These are phyloP conservation scores for Cercophora sp. DNA, from an alignment of 495 filamentous ascomycete genomes.

Conservation along the genomic window DNA sequence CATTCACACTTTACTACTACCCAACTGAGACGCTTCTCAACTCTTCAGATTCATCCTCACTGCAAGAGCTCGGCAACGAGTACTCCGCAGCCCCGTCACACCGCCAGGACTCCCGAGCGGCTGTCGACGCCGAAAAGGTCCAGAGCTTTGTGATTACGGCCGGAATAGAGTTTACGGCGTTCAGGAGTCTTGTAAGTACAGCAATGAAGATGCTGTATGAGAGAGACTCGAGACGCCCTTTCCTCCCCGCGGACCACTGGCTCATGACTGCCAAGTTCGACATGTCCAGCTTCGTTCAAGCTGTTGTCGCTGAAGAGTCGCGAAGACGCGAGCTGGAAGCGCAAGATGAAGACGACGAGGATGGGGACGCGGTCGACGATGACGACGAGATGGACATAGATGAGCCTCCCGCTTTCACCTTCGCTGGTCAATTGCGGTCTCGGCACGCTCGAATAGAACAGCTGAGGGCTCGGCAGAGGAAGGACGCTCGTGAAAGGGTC, in stretches of 20 bases:
- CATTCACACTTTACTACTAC: conserved; percentile 86
- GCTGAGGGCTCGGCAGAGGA: conserved; percentile 58
- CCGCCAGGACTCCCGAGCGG: not conserved
- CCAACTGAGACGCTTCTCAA: conserved; percentile 50
- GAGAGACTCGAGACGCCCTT: conserved; percentile 83
- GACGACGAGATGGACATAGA: conserved; percentile 36
- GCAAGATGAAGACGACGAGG: conserved; percentile 47
- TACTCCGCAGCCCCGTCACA: not conserved
- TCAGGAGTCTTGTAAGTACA: conserved; percentile 77
- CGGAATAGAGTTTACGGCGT: conserved; percentile 72
- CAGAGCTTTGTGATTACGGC: conserved; percentile 19
- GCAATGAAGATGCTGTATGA: conserved; percentile 87
- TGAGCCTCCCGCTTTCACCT: conserved; percentile 26
- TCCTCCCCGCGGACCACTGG: conserved; percentile 82
- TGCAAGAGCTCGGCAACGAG: conserved; percentile 2
- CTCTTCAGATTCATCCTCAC: not conserved
- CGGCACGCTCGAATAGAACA: conserved; percentile 36
- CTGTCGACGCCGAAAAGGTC: not conserved
- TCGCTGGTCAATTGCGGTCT: conserved; percentile 26
- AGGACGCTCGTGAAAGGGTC: conserved; percentile 59
- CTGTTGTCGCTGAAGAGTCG: conserved; percentile 87
- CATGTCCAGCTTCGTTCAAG: conserved; percentile 83
- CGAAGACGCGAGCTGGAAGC: conserved; percentile 58
- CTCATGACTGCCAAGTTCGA: conserved; percentile 89
- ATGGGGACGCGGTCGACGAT: conserved; percentile 41